Evolutionary conservation across 2,329 filamentous ascomycete species (phyloP).

Genomic region (Aspergillus ochraceoroseus): DNA sequence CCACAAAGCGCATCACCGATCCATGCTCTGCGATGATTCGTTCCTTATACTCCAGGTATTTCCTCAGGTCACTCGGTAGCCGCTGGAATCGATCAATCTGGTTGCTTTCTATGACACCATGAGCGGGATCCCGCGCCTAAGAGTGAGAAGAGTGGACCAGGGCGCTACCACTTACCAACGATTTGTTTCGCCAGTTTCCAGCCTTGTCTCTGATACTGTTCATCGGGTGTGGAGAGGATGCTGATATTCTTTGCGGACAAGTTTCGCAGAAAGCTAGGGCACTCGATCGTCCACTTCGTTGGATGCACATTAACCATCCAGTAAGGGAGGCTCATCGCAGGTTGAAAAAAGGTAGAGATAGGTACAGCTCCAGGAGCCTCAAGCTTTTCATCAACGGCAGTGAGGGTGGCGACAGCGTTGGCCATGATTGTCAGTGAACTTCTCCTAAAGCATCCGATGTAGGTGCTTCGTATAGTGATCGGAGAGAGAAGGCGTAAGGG

Average conservation of each 20-base stretch:
- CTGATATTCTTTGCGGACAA: slow-evolving; percentile 62
- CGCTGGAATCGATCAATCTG: slow-evolving; percentile 72
- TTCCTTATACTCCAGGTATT: slow-evolving; percentile 67
- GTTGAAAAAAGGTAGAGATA: slow-evolving; percentile 13
- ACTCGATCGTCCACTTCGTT: slow-evolving; percentile 57
- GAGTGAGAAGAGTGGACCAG: background rate
- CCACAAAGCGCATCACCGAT: slow-evolving; percentile 71
- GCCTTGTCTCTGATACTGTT: slow-evolving; percentile 55
- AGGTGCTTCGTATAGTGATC: background rate
- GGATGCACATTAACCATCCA: slow-evolving; percentile 78
- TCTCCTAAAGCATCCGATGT: too few species aligned
- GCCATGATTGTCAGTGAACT: slow-evolving; percentile 3
- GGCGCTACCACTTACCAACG: slow-evolving; percentile 43
- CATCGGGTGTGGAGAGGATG: slow-evolving; percentile 68
- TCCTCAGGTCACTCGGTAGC: slow-evolving; percentile 68
- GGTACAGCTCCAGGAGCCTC: slow-evolving; percentile 16
- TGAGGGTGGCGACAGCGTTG: slow-evolving; percentile 23
- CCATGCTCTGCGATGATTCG: slow-evolving; percentile 63
- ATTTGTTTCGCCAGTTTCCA: slow-evolving; percentile 68
- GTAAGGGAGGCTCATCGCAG: slow-evolving; percentile 51
- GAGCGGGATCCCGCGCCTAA: background rate
- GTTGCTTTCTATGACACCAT: slow-evolving; percentile 51
- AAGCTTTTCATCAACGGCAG: slow-evolving; percentile 24
- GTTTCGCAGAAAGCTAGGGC: slow-evolving; percentile 65
- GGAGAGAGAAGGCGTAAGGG: slow-evolving; percentile 13